These are phyloP conservation scores for Botrytis cinerea DNA, from an alignment of 2,329 filamentous ascomycete species.

Conservation along the genomic window DNA sequence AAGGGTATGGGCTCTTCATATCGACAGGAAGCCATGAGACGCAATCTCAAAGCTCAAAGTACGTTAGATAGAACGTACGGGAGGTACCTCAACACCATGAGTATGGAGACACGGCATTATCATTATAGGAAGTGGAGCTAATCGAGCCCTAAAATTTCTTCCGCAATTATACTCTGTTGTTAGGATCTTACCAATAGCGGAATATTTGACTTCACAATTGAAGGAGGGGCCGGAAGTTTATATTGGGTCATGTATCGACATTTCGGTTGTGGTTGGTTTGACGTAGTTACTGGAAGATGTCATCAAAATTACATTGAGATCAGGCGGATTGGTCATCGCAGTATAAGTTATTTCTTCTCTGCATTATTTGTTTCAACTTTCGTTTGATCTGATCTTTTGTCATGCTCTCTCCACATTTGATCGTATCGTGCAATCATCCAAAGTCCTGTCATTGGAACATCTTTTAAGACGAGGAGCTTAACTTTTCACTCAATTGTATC, in stretches of 20 bases:
- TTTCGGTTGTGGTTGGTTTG: not conserved
- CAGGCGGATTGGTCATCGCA: not conserved
- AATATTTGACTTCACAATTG: not conserved
- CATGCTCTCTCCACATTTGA: not conserved
- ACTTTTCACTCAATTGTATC: not conserved
- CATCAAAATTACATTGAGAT: not conserved
- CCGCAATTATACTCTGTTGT: not conserved
- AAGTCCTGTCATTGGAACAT: not conserved
- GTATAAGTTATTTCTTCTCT: not conserved
- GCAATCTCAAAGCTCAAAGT: not conserved
- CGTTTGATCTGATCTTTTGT: not conserved
- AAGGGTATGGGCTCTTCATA: not conserved
- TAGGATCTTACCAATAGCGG: not conserved
- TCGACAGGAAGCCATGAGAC: not conserved
- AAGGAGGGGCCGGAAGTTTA: not conserved
- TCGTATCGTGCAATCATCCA: not conserved
- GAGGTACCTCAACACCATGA: not conserved
- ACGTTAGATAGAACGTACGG: not conserved
- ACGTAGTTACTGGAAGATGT: not conserved
- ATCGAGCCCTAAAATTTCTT: not conserved
- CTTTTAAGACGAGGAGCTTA: not conserved
- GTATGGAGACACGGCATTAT: not conserved
- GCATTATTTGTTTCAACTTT: not conserved
- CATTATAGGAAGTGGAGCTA: not conserved
- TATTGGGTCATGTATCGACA: not conserved